A percentile compares a stretch with the other conserved stretches of the same genome.
These are phyloP conservation scores for Calonectria leucothoes DNA, from an alignment of 2,329 filamentous ascomycete genomes.

Conservation along the genomic window DNA sequence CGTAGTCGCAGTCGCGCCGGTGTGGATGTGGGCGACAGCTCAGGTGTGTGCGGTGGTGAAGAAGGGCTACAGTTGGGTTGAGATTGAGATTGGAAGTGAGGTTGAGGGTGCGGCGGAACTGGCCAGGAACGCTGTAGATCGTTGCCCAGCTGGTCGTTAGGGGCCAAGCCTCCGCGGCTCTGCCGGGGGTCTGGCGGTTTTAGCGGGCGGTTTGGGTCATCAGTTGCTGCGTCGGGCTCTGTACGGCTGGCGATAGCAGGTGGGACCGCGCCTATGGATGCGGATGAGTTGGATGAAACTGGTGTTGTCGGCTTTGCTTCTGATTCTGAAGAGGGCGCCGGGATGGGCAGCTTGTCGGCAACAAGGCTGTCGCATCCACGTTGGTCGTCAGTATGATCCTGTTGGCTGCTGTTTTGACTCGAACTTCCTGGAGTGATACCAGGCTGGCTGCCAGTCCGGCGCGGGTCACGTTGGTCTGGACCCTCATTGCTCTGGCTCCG, in stretches of 20 bases:
- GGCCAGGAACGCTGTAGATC: conserved; percentile 34
- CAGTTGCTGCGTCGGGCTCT: conserved; percentile 22
- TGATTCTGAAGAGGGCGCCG: not conserved
- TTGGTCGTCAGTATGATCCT: not conserved
- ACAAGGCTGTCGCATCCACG: not conserved
- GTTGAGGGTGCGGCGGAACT: conserved; percentile 25
- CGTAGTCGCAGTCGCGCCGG: conserved; percentile 34
- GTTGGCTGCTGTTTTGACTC: conserved; percentile 27
- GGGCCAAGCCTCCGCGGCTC: conserved; percentile 36
- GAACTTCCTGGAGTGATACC: conserved; percentile 31
- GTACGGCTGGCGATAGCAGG: conserved; percentile 30
- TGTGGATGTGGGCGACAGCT: conserved; percentile 30
- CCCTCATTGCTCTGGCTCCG: conserved; percentile 21
- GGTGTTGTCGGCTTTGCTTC: conserved; percentile 7
- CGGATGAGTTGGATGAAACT: conserved; percentile 7
- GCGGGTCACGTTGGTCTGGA: conserved; percentile 21
- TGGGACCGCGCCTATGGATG: conserved; percentile 29
- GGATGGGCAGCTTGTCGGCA: not conserved
- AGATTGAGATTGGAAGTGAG: conserved; percentile 37
- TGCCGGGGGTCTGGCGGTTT: conserved; percentile 33
- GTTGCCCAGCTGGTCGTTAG: conserved; percentile 36
- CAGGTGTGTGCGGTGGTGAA: conserved; percentile 34
- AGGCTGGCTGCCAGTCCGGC: conserved; percentile 35
- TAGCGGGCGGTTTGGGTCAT: conserved; percentile 36
- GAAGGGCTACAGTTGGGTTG: conserved; percentile 32